Base-by-base conservation (phyloP, 495 filamentous ascomycete genomes). In the Emericellopsis terricola region DNA sequence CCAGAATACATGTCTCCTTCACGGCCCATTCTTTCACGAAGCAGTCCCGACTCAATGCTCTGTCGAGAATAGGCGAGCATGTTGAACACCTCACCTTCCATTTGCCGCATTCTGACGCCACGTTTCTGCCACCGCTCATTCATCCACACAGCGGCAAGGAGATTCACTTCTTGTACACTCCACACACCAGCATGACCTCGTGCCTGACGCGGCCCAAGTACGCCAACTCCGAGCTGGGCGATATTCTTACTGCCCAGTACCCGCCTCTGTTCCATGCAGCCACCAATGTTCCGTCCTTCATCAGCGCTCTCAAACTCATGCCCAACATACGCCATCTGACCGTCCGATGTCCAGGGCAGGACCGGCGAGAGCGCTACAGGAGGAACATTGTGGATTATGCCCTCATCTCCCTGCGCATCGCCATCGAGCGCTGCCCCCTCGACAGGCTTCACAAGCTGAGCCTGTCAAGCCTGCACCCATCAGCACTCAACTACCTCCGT, bases 211-310 rank as follows among this genome's bases (percentile, higher is more conserved):
- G 55, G 33, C 70, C 71, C 28, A 81, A 74, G 46, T 85, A 84
- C 46, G 76, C 53, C 40, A 62, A 60, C 53, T 50, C 56, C 29
- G 61, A 65, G 57, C 44, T 70, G 45, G 68, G 73, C 62, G 76
- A 82, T 46, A 55, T 85, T 30, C 63, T 86, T 24, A 75, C 79
- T 23, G 67, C 78, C 44, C 81, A 86, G 49, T 86, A 83, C 44
- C 75, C 78, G 23, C 76, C 81, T 5, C 53, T 86, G 5, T 89
- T 86, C 56, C 81, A 86, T 44, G 75, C 80, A 3, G 79, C 81
- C n/a, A 81, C 77, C 31, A 82, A 89, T 44, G 71, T 85, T 9
- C 64, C 76, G 4, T 73, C 78, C 21, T 85, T 86, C 57, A 71
- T 84, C 18, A 61, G 64, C 33, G 76, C 77, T 29, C 65, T 86